Conservation (phyloP, 352 stramenopile species). For the Thraustotheca clavata region DNA sequence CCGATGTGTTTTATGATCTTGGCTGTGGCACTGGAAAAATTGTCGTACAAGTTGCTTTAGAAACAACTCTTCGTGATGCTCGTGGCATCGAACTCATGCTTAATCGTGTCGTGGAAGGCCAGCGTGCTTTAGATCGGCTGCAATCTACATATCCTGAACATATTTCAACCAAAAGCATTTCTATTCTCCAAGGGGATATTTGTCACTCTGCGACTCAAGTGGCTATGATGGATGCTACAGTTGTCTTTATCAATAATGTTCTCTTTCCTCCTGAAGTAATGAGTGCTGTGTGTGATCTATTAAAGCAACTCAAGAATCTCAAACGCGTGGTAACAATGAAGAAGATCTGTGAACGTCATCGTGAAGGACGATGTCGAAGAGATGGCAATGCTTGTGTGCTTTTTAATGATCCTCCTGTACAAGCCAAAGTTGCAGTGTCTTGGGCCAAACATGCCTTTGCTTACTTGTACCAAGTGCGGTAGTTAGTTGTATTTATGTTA, state of each 20-base stretch:
- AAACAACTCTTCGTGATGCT: constrained; percentile 55
- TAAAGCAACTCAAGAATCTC: constrained; percentile 51
- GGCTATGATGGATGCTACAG: constrained; percentile 58
- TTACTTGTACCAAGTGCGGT: constrained; percentile 53
- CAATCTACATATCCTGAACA: constrained; percentile 30
- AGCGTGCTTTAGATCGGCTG: constrained; percentile 44
- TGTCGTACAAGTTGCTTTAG: constrained; percentile 56
- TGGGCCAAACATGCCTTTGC: constrained; percentile 69
- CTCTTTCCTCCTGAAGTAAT: constrained; percentile 71
- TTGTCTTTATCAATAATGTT: constrained; percentile 85
- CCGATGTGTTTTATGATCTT: constrained; percentile 80
- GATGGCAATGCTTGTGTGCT: constrained; percentile 47
- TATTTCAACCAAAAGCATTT: constrained; percentile 42
- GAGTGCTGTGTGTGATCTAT: constrained; percentile 54
- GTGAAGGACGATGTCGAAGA: constrained; percentile 46
- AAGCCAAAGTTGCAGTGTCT: constrained; percentile 66
- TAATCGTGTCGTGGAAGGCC: constrained; percentile 60
- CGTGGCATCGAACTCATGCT: constrained; percentile 80
- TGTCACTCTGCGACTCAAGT: constrained; percentile 43
- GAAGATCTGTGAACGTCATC: constrained; percentile 74
- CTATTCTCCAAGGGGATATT: constrained; percentile 68
- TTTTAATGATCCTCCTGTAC: constrained; percentile 57
- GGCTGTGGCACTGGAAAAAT: constrained; percentile 77
- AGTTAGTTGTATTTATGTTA: constrained; percentile 24
- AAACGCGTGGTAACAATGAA: constrained; percentile 61